Evolutionary conservation across 148 eudicot genomes (phyloP).

Genomic region (Camellia lanceoleosa): DNA sequence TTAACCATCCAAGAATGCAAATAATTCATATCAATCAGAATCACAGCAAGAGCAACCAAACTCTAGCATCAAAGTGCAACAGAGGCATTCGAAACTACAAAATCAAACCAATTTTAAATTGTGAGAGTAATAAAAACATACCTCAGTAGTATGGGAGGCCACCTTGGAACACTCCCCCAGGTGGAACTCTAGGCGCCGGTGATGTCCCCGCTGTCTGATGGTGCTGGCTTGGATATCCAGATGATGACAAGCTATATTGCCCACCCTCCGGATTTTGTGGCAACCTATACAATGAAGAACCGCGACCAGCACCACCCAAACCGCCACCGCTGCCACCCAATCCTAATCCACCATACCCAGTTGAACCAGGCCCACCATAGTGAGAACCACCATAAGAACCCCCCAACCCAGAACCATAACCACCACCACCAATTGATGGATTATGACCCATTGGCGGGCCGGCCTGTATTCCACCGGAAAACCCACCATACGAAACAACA

Average conservation of each 20-base stretch:
- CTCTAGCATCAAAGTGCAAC: neutral
- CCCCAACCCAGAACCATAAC: slow-evolving; percentile 48
- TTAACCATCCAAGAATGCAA: too few relatives aligned
- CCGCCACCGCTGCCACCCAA: slow-evolving; percentile 37
- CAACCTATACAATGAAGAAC: slow-evolving; percentile 39
- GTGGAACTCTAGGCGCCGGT: slow-evolving; percentile 59
- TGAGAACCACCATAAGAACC: slow-evolving; percentile 47
- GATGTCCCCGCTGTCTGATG: slow-evolving; percentile 57
- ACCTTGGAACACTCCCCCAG: slow-evolving; percentile 54
- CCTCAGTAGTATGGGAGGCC: slow-evolving; percentile 65
- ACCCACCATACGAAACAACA: slow-evolving; percentile 40
- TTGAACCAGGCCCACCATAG: slow-evolving; percentile 46
- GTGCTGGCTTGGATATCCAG: slow-evolving; percentile 54
- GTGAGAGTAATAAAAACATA: slow-evolving; percentile 15
- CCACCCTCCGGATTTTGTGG: slow-evolving; percentile 46
- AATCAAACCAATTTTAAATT: neutral
- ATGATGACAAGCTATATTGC: slow-evolving; percentile 47
- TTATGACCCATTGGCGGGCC: slow-evolving; percentile 29
- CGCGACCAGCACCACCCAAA: slow-evolving; percentile 27
- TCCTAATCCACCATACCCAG: slow-evolving; percentile 51
- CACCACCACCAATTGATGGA: slow-evolving; percentile 36
- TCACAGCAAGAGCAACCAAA: neutral
- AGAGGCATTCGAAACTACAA: neutral
- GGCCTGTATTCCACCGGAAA: slow-evolving; percentile 37
- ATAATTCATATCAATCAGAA: neutral